Evolutionary conservation across 129 eudicot species (phyloP).

Genomic region (Apium graveolens): DNA sequence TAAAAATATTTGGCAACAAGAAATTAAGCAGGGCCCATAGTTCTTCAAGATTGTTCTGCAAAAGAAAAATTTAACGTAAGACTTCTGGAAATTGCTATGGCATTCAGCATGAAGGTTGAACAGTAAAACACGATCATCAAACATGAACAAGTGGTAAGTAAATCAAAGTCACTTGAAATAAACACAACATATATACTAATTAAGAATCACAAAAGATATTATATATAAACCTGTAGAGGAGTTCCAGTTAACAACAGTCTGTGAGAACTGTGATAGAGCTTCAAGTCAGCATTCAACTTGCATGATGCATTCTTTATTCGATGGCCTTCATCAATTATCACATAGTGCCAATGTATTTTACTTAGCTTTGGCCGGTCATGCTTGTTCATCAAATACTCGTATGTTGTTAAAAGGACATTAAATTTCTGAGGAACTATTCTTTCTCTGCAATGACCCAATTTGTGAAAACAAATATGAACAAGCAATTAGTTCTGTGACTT

Average conservation of each 20-base stretch:
- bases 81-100: not conserved
- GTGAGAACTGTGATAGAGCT: slow-evolving; percentile 86
- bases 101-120: not conserved
- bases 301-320: slow-evolving; percentile 99
- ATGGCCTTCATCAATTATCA: slow-evolving; percentile 98
- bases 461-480: slow-evolving; percentile 6
- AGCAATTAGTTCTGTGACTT: not conserved
- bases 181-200: not conserved
- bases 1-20: slow-evolving; percentile 89
- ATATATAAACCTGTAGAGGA: slow-evolving; percentile 66
- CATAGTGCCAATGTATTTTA: slow-evolving; percentile 89
- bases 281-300: slow-evolving; percentile 97
- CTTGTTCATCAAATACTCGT: slow-evolving; percentile 98
- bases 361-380: slow-evolving; percentile 96
- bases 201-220: slow-evolving; percentile 6
- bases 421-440: slow-evolving; percentile 81
- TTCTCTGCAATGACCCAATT: slow-evolving; percentile 54
- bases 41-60: slow-evolving; percentile 96
- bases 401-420: slow-evolving; percentile 93
- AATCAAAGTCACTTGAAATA: not conserved
- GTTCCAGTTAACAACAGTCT: slow-evolving; percentile 94
- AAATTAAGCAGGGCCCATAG: slow-evolving; percentile 98
- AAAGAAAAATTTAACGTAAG: not conserved
- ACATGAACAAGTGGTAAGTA: not conserved
- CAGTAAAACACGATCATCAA: not conserved